Percentiles rank a stretch among this genome's conserved stretches.
phyloP scores from a whole-genome alignment of 768 basidiomycete species.

The Pleurotus salmoneostramineus region DNA sequence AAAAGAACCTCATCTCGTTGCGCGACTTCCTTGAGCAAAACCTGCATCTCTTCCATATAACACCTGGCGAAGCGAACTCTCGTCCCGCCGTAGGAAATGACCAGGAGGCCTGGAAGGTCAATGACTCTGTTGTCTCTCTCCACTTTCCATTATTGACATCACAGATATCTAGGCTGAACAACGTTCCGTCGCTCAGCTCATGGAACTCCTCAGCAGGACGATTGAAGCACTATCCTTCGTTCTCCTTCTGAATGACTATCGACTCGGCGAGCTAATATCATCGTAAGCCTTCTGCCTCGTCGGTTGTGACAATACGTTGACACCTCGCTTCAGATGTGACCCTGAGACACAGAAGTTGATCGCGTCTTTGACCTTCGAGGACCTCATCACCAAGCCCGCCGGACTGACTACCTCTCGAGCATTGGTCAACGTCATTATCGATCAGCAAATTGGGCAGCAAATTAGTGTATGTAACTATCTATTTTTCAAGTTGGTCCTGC shows the following conservation, averaged over 20 bases:
- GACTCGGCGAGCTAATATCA: slow-evolving; percentile 77
- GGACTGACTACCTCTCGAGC: slow-evolving; percentile 88
- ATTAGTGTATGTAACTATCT: slow-evolving; percentile 63
- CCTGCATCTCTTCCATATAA: slow-evolving; percentile 80
- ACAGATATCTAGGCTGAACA: slow-evolving; percentile 62
- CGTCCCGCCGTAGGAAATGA: slow-evolving; percentile 59
- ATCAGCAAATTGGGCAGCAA: slow-evolving; percentile 97
- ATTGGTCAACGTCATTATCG: slow-evolving; percentile 92
- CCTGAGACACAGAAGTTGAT: slow-evolving; percentile 67
- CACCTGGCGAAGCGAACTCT: slow-evolving; percentile 58
- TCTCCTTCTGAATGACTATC: slow-evolving; percentile 88
- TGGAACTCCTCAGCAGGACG: slow-evolving; percentile 71
- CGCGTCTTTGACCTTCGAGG: slow-evolving; percentile 74
- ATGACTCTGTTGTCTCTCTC: slow-evolving; percentile 9
- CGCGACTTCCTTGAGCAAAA: slow-evolving; percentile 79
- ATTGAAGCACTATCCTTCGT: slow-evolving; percentile 96
- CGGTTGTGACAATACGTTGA: neutral
- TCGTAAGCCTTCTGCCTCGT: slow-evolving; percentile 46
- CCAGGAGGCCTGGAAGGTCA: slow-evolving; percentile 88
- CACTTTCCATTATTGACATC: slow-evolving; percentile 10
- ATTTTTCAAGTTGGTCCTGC: slow-evolving; percentile 6
- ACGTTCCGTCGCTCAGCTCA: slow-evolving; percentile 73
- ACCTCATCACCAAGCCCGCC: slow-evolving; percentile 77
- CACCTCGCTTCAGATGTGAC: slow-evolving; percentile 54
- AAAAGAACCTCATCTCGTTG: slow-evolving; percentile 75